Evolutionary conservation across 31 red algal genomes (phyloP), one percentile per base, ranked within the genome.

Genomic region (Asparagopsis taxiformis): DNA sequence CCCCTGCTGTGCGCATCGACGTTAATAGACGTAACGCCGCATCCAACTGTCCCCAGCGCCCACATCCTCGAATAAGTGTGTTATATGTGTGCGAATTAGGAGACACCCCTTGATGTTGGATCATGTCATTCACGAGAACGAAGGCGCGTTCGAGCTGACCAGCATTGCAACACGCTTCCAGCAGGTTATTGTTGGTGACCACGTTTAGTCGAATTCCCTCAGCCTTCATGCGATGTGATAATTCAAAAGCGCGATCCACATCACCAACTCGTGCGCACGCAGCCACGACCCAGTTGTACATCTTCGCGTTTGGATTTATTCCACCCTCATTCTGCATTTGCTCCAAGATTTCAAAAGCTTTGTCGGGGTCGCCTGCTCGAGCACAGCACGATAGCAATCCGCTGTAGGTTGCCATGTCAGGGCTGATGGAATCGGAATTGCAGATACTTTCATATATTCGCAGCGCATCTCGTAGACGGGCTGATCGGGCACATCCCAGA

Each of bases 171-270:
- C 79, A 85, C 5, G 89, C 89, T 33, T 81, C 69, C 22, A 92
- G n/a, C 29, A 92, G 31, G 49, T 80, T 92, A 72, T 92, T 92
- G 37, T 92, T 68, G 11, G 89, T 92, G 32, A 82, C 77, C 15
- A 82, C 64, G 39, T 91, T 91, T 15, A 76, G 28, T 30, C 65
- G 52, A 55, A 84, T 83, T 19, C 77, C 79, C 33, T 77, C 77
- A 15, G 55, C 53, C 33, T 55, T 46, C 66, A 91, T 82, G 3
- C 52, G 51, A 52, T 54, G 69, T 33, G 72, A 61, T 2, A 91
- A 77, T 34, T 84, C 31, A 56, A 84, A 75, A 1, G 88, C 88
- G 1, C 78, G 64, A 63, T 66, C 79, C 11, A 78, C 88, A 67
- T 83, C 78, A 11, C 76, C 87, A 26, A 73, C 68, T 16, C 73